Conservation (phyloP, 225 moss, liverwort and hornwort genomes). For the Bryum argenteum region DNA sequence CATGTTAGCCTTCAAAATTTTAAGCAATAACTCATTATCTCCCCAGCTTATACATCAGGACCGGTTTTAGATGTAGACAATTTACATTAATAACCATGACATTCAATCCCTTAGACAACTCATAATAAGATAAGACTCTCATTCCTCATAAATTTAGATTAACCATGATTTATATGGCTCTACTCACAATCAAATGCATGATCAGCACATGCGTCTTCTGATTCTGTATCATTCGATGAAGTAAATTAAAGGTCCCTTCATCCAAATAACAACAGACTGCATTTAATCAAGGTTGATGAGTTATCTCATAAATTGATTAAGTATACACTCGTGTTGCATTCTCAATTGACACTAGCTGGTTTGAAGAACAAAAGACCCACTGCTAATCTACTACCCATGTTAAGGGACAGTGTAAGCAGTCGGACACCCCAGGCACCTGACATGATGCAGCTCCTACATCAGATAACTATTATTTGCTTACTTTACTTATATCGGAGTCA, state of each 20-base stretch:
- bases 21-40: too few relatives aligned
- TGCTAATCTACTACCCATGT: conserved; percentile 54
- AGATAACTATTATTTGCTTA: conserved; percentile 52
- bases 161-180: too few relatives aligned
- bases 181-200: conserved; percentile 57
- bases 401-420: conserved; percentile 61
- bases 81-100: too few relatives aligned
- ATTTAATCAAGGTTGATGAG: background rate
- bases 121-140: too few relatives aligned
- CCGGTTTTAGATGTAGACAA: too few relatives aligned
- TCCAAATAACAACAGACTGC: background rate
- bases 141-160: too few relatives aligned
- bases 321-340: conserved; percentile 17
- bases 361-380: conserved; percentile 57
- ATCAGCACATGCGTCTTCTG: conserved; percentile 63
- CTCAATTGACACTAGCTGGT: conserved; percentile 42
- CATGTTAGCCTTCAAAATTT: too few relatives aligned
- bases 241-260: conserved; percentile 40
- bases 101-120: too few relatives aligned
- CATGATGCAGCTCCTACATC: conserved; percentile 74
- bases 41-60: too few relatives aligned
- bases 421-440: conserved; percentile 62
- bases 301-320: background rate
- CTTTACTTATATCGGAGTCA: background rate
- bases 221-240: conserved; percentile 88